Base-by-base conservation (phyloP, 129 eudicot species). In the Tagetes erecta region DNA sequence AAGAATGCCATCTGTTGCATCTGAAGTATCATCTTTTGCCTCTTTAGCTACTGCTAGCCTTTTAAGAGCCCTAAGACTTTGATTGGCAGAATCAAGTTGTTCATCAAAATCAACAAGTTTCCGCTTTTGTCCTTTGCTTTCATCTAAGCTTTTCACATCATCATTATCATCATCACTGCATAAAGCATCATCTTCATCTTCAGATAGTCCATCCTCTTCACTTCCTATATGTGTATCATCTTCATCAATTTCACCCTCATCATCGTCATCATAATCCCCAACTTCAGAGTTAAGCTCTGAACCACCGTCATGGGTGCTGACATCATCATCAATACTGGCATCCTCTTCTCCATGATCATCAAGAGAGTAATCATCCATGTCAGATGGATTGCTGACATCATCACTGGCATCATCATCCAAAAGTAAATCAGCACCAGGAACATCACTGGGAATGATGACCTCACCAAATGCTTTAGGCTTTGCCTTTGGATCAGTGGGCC, bases 381-480 rank as follows among this genome's bases (percentile, higher is more conserved):
- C 78, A 74, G 79, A 72, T 65, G 66, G 67, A 35, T 69, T 81
- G 67, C 81, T 80, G 10, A 41, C 76, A 63, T 83, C 88, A 71
- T 81, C 84, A 8, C 65, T 75, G 41, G 75, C 80, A 20, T 73
- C 86, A 35, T 73, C 86, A 30, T 84, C 74, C 57, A 77, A 82
- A 74, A 94, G 83, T 55, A 94, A 68, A 77, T 94, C 98, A 37
- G 85, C 81, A 34, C 98, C 98, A 45, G 98, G 87, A 69, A 94
- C 88, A 80, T 85, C 81, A 84, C 70, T 80, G 71, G 87, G 85
- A 74, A 94, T 78, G 37, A 80, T 78, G 49, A 90, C 96, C 82
- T 88, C 96, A 67, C 98, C 98, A 63, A 77, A 94, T 72, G 92
- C 98, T 85, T 94, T 94, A n/a, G 96, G 98, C 62, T 76, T 94